These are phyloP conservation scores for Fusarium sp. DNA, from an alignment of 2,329 filamentous ascomycete genomes.

Conservation along the genomic window DNA sequence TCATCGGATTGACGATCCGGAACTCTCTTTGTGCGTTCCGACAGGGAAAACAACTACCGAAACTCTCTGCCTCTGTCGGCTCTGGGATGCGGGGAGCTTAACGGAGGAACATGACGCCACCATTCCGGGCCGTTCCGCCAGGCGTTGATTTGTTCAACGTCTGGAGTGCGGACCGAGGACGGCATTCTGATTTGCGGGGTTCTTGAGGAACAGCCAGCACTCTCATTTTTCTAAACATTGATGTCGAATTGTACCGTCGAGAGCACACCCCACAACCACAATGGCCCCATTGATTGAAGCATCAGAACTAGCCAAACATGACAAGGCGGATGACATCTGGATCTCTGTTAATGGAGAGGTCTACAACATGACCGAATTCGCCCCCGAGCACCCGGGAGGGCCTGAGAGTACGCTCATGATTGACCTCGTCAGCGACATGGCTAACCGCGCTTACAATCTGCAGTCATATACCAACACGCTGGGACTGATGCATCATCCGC, in stretches of 20 bases:
- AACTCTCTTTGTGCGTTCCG: not conserved
- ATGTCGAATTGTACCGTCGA: not conserved
- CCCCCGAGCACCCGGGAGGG: constrained; percentile 18
- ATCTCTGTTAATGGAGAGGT: constrained; percentile 16
- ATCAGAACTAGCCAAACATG: not conserved
- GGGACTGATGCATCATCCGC: constrained; percentile 14
- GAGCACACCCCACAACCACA: not conserved
- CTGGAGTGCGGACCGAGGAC: not conserved
- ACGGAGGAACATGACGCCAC: too few species aligned
- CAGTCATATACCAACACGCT: constrained; percentile 15
- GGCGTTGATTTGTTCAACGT: not conserved
- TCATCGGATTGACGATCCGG: not conserved
- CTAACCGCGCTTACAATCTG: not conserved
- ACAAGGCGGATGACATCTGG: constrained; percentile 12
- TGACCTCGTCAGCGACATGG: not conserved
- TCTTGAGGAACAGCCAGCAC: not conserved
- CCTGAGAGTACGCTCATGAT: not conserved
- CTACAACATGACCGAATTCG: constrained; percentile 22
- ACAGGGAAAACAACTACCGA: not conserved
- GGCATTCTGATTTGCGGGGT: not conserved
- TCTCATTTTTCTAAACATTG: not conserved
- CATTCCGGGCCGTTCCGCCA: not conserved
- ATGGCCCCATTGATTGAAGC: not conserved
- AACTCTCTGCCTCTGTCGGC: not conserved
- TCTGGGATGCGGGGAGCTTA: not conserved